Evolutionary conservation across 2,329 filamentous ascomycete species (phyloP).

Genomic region (Cytospora chrysosperma): DNA sequence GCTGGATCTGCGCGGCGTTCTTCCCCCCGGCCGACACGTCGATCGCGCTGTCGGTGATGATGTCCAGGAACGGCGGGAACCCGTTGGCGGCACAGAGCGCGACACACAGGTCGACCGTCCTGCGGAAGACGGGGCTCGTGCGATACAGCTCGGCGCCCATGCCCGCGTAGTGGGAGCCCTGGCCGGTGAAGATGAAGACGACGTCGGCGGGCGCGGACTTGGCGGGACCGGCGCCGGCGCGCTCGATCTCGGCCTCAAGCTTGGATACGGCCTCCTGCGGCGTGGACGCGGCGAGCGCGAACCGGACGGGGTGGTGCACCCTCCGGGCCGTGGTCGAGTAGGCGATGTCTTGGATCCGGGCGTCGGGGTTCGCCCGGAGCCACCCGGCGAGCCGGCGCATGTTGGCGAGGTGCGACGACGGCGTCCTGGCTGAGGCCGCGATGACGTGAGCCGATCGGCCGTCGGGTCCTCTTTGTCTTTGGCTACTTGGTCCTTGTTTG

Average conservation of each 20-base stretch:
- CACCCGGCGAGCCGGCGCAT: background rate
- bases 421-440: background rate
- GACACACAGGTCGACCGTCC: slow-evolving; percentile 44
- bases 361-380: background rate
- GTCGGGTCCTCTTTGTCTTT: slow-evolving; percentile 37
- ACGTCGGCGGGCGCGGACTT: slow-evolving; percentile 28
- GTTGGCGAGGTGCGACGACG: background rate
- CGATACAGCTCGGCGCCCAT: slow-evolving; percentile 25
- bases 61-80: background rate
- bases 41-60: background rate
- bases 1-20: background rate
- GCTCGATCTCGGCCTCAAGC: slow-evolving; percentile 30
- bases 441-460: slow-evolving; percentile 37
- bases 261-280: background rate
- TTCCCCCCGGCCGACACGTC: background rate
- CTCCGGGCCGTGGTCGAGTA: slow-evolving; percentile 1
- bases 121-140: slow-evolving; percentile 21
- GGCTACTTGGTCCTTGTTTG: slow-evolving; percentile 31
- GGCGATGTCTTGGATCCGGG: slow-evolving; percentile 23
- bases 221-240: background rate
- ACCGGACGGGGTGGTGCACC: background rate
- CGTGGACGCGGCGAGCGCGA: background rate
- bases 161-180: slow-evolving; percentile 25
- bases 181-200: slow-evolving; percentile 29
- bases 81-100: slow-evolving; percentile 36